phyloP scores from a whole-genome alignment of 2,329 filamentous ascomycete species.

The Acrocalymma vagum region DNA sequence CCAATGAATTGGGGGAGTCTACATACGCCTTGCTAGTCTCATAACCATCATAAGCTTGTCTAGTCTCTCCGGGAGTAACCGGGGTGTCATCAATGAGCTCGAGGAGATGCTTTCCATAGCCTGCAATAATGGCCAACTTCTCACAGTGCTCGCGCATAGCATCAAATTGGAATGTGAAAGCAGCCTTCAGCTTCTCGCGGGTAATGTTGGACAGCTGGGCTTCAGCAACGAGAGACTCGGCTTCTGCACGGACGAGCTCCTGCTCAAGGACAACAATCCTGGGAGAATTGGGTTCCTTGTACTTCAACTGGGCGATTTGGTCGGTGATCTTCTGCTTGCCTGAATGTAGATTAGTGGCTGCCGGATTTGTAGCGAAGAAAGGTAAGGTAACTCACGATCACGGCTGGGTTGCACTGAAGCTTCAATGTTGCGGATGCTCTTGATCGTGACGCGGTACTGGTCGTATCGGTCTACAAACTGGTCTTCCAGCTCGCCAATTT shows the following conservation, averaged over 20 bases:
- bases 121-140: constrained; percentile 97
- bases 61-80: constrained; percentile 95
- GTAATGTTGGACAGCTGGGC: constrained; percentile 99
- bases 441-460: constrained; percentile 98
- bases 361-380: not conserved
- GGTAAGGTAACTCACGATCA: constrained; percentile 73
- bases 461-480: constrained; percentile 99
- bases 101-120: constrained; percentile 97
- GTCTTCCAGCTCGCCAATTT: constrained; percentile 97
- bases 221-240: constrained; percentile 97
- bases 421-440: constrained; percentile 99
- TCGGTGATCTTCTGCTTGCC: constrained; percentile 99
- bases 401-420: constrained; percentile 97
- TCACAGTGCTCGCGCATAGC: constrained; percentile 97
- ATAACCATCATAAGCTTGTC: constrained; percentile 95
- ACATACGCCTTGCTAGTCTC: constrained; percentile 88
- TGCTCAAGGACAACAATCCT: constrained; percentile 98
- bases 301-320: constrained; percentile 98
- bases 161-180: constrained; percentile 98
- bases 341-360: constrained; percentile 45
- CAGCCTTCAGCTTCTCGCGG: constrained; percentile 98
- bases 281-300: constrained; percentile 98
- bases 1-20: not conserved
- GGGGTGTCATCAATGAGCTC: constrained; percentile 96
- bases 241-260: constrained; percentile 96